Conservation (phyloP, 306 rosid genomes). For the Castanopsis chinensis region DNA sequence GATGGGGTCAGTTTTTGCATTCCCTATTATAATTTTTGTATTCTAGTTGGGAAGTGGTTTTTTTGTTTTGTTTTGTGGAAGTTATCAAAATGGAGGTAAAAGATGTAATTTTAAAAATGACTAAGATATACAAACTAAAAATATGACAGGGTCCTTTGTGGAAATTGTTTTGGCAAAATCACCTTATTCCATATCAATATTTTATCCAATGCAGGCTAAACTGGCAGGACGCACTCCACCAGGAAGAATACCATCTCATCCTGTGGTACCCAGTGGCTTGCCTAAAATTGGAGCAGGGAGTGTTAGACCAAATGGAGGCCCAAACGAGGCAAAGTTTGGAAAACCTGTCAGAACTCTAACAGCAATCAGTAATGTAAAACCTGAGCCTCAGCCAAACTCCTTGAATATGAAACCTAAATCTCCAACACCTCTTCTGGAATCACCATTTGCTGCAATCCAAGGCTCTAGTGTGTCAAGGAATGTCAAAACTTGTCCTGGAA, state of each 20-base stretch:
- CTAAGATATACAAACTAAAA: neutral
- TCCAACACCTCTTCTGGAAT: slow-evolving; percentile 32
- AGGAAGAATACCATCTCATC: slow-evolving; percentile 47
- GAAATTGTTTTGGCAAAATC: slow-evolving; percentile 12
- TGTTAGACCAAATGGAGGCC: slow-evolving; percentile 41
- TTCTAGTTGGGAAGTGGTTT: slow-evolving; percentile 17
- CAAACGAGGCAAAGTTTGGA: slow-evolving; percentile 47
- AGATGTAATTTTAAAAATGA: neutral
- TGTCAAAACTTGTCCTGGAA: slow-evolving; percentile 21
- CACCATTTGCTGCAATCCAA: slow-evolving; percentile 37
- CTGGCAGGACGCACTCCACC: slow-evolving; percentile 56
- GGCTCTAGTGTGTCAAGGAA: slow-evolving; percentile 29
- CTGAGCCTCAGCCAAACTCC: slow-evolving; percentile 32
- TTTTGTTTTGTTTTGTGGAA: neutral
- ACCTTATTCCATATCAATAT: slow-evolving; percentile 1
- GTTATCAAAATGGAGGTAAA: slow-evolving; percentile 8
- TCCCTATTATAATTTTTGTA: slow-evolving; percentile 10
- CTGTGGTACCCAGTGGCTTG: slow-evolving; percentile 43
- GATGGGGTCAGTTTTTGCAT: slow-evolving; percentile 74
- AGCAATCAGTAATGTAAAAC: slow-evolving; percentile 23
- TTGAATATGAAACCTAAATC: slow-evolving; percentile 20
- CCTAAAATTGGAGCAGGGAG: slow-evolving; percentile 46
- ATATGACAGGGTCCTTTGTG: neutral
- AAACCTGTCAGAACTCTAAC: slow-evolving; percentile 42
- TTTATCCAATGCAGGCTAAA: slow-evolving; percentile 50